A percentile compares a stretch with the other conserved stretches of the same genome.
phyloP scores from a whole-genome alignment of 2,329 filamentous ascomycete species.

The Paradendryphiella salina region DNA sequence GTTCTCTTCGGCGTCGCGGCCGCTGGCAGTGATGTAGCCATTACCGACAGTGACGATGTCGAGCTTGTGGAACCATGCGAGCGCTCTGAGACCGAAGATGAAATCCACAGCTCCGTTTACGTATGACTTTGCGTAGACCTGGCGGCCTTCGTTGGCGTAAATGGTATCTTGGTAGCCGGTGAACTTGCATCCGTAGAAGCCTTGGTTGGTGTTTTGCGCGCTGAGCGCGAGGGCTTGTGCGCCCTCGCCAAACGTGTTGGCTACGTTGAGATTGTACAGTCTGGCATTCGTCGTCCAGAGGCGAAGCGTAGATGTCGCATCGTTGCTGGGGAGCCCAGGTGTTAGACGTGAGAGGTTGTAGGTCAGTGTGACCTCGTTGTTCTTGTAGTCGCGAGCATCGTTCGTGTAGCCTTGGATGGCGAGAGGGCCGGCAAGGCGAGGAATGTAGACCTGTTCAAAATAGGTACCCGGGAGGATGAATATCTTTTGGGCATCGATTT shows the following conservation, averaged over 20 bases:
- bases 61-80: slow-evolving; percentile 53
- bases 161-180: slow-evolving; percentile 60
- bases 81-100: slow-evolving; percentile 55
- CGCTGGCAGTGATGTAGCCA: slow-evolving; percentile 31
- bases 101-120: slow-evolving; percentile 63
- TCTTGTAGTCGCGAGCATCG: slow-evolving; percentile 52
- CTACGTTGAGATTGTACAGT: slow-evolving; percentile 63
- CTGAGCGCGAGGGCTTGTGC: slow-evolving; percentile 55
- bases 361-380: slow-evolving; percentile 60
- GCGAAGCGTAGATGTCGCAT: slow-evolving; percentile 54
- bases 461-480: slow-evolving; percentile 64
- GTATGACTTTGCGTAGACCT: slow-evolving; percentile 59
- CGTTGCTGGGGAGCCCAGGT: slow-evolving; percentile 48
- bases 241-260: slow-evolving; percentile 46
- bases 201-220: slow-evolving; percentile 54
- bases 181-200: slow-evolving; percentile 59
- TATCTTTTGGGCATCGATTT: slow-evolving; percentile 44
- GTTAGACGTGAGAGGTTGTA: slow-evolving; percentile 45
- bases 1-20: slow-evolving; percentile 21
- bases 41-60: slow-evolving; percentile 23
- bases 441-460: slow-evolving; percentile 60
- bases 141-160: slow-evolving; percentile 49
- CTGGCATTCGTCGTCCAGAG: slow-evolving; percentile 54
- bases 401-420: slow-evolving; percentile 63
- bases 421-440: slow-evolving; percentile 51